Conservation (phyloP, 78 protist species). For the Chrysochromulina parva region DNA sequence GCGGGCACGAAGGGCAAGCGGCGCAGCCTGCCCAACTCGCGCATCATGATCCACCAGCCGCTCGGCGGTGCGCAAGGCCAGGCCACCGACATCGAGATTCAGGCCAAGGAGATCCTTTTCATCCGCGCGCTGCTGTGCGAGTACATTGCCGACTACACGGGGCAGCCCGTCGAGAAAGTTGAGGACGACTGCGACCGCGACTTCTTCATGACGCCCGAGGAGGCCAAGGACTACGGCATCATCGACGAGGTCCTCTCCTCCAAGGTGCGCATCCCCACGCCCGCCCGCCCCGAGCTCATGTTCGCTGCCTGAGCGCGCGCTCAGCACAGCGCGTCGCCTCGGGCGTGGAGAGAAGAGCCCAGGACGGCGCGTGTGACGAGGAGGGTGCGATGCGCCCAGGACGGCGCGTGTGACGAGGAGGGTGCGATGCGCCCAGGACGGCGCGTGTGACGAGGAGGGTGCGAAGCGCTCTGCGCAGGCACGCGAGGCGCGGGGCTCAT, state of each 20-base stretch:
- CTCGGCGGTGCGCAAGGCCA: conserved; percentile 33
- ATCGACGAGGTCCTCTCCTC: not conserved
- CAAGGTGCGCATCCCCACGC: not conserved
- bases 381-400: too few species aligned
- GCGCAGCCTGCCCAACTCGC: conserved; percentile 21
- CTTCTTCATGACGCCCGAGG: conserved; percentile 30
- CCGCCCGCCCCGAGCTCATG: conserved; percentile 3
- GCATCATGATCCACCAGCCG: conserved; percentile 37
- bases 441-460: too few species aligned
- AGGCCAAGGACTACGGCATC: conserved; percentile 17
- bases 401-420: too few species aligned
- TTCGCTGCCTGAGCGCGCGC: not conserved
- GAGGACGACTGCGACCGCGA: conserved; percentile 36
- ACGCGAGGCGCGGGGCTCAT: too few species aligned
- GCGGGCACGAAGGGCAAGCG: conserved; percentile 15
- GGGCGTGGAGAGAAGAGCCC: too few species aligned
- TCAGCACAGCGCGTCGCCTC: too few species aligned
- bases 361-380: too few species aligned
- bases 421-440: too few species aligned
- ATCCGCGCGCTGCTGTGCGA: conserved; percentile 10
- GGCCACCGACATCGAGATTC: conserved; percentile 34
- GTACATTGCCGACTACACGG: conserved; percentile 1
- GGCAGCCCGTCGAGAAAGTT: conserved; percentile 17
- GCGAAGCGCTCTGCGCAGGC: too few species aligned
- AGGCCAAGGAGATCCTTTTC: conserved; percentile 32